A percentile compares a stretch with the other conserved stretches of the same genome.
These are phyloP conservation scores for Amaranthus cruentus DNA, from an alignment of 148 eudicot species.

Conservation along the genomic window DNA sequence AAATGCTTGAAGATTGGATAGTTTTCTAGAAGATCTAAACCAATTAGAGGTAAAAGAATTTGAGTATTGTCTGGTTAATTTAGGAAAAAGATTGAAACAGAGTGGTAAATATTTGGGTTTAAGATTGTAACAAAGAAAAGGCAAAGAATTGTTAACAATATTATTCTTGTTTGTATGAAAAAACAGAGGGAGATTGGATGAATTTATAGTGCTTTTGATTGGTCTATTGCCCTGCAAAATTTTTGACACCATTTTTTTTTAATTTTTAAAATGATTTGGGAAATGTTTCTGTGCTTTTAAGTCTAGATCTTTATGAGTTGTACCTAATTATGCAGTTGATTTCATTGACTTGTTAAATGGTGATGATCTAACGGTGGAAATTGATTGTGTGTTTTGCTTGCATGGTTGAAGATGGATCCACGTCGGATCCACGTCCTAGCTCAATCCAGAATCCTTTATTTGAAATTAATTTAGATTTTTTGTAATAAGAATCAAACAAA, in stretches of 20 bases:
- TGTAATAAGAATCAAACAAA: neutral
- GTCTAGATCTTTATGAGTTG: neutral
- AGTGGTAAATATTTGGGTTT: slow-evolving; percentile 2
- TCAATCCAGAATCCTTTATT: slow-evolving; percentile 13
- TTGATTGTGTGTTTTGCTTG: neutral
- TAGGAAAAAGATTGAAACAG: neutral
- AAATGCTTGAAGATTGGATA: neutral
- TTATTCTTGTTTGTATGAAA: slow-evolving; percentile 2
- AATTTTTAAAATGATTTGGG: neutral
- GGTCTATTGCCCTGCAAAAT: slow-evolving; percentile 18
- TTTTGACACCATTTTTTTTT: slow-evolving; percentile 21
- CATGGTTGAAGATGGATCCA: slow-evolving; percentile 19
- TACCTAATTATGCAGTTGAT: neutral
- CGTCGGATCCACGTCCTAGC: slow-evolving; percentile 34
- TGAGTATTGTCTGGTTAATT: neutral
- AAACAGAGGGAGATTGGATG: slow-evolving; percentile 11
- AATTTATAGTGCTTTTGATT: slow-evolving; percentile 24
- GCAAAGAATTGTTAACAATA: neutral
- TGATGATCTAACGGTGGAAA: slow-evolving; percentile 22
- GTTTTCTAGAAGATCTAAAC: slow-evolving; percentile 7
- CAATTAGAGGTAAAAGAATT: neutral
- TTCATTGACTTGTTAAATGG: slow-evolving; percentile 1
- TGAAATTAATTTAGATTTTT: neutral
- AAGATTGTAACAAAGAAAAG: neutral
- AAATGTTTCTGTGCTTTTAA: neutral